phyloP scores from a whole-genome alignment of 805 yeast species.

The Lipomyces chichibuensis region DNA sequence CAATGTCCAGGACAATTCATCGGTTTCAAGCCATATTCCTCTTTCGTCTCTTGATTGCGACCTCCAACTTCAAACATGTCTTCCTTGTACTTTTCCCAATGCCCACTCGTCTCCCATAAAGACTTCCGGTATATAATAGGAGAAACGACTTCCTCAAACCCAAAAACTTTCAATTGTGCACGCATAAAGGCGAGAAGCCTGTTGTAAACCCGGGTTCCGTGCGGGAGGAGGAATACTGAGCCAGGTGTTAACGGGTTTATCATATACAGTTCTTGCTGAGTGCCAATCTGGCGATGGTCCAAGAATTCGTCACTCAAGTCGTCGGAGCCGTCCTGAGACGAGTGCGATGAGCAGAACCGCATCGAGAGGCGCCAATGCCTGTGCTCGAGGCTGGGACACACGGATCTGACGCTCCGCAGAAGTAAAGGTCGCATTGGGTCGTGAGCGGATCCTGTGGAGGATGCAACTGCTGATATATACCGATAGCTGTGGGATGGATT shows the following conservation, averaged over 20 bases:
- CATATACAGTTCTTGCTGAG: conserved; percentile 73
- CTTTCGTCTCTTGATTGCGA: conserved; percentile 40
- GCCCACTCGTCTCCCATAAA: conserved; percentile 91
- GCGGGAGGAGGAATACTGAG: conserved; percentile 86
- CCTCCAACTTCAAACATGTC: conserved; percentile 84
- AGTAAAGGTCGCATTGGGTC: conserved; percentile 3
- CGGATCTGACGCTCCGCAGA: not conserved
- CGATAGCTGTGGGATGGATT: no score
- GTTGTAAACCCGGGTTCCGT: conserved; percentile 86
- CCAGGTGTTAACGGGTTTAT: conserved; percentile 88
- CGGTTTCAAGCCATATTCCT: conserved; percentile 81
- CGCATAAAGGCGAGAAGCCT: conserved; percentile 81
- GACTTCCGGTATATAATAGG: conserved; percentile 83
- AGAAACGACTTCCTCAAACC: conserved; percentile 89
- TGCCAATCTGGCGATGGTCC: conserved; percentile 50
- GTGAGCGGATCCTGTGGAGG: not conserved
- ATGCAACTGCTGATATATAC: not conserved
- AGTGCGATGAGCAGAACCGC: not conserved
- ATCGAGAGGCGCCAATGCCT: not conserved
- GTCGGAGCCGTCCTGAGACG: not conserved
- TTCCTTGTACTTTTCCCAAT: conserved; percentile 91
- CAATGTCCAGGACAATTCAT: conserved; percentile 98
- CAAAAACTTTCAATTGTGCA: conserved; percentile 74
- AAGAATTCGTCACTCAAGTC: conserved; percentile 7
- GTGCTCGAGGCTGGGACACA: not conserved